Evolutionary conservation across 23 red algal genomes (phyloP), one percentile per base, ranked within the genome.

Genomic region (Cyanidiococcus yangmingshanensis): DNA sequence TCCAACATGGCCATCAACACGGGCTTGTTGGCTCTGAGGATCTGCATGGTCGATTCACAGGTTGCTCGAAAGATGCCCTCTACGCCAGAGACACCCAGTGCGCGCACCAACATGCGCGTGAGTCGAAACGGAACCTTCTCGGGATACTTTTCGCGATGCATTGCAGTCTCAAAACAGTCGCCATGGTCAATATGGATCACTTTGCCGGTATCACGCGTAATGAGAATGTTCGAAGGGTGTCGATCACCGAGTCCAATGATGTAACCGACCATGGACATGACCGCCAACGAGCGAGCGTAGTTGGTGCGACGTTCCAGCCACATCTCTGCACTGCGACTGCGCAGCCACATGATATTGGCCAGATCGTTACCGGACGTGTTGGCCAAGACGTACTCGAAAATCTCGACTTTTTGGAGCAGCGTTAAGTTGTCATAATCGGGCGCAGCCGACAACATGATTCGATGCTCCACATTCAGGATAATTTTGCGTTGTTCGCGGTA

Each of bases 131-230:
- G 94, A 39, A 98, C 89, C 50, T 79, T 79, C 41, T 98, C 94
- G 2, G 94, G 94, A 74, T 87, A 98, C 71, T 98, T 98, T 31
- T 98, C 94, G 37, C 94, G 77, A 58, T 82, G 82, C 85, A 83
- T 87, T 3, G 94, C 94, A 39, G 90, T 88, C 77, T 98, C 94
- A 39, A 91, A 98, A 79, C 94, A 98, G 77, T 98, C 94, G 39
- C 94, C 94, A 59, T 90, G 90, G 67, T 98, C 94, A 35, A 98
- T 98, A 58, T 98, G 94, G 50, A 98, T 82, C 1, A 98, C 76
- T 74, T 87, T 88, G 39, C 94, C 94, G 29, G 94, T 92, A 2
- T 41, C 75, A 41, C 94, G 57, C 76, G 90, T 88, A 25, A 98
- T 82, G 87, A 98, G 90, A 24, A 98, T 50, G 76, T 98, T 98